Evolutionary conservation across 2,329 filamentous ascomycete genomes (phyloP), one percentile per base, ranked within the genome.

Genomic region (Penicillium sp.): DNA sequence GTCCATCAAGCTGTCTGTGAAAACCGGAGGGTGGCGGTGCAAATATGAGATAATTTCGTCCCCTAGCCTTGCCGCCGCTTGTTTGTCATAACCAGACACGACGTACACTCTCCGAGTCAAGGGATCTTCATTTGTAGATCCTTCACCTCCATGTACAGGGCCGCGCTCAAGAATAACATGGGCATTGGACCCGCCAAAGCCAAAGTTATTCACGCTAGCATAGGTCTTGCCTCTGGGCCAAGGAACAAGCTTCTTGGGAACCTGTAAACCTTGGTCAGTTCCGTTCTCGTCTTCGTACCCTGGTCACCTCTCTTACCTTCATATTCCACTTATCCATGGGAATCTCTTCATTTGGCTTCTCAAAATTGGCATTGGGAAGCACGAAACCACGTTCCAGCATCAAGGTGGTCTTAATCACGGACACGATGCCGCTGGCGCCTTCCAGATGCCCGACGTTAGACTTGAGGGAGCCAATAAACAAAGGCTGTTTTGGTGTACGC

Each of bases 141-240:
- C 61, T 47, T 65, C 49, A 7, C 58, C 67, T 47, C 67, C 58
- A 16, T 60, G 16, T 5, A 56, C 57, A 42, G 58, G 54, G n/a
- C 55, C 60, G 42, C 63, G 60, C 54, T 72, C 68, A 21, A 73
- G 46, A 48, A 73, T 62, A 51, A 67, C 63, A 54, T 73, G 69
- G n/a, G 69, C 69, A 53, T 72, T 72, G 25, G 69, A 66, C n/a
- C 71, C 71, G 27, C 71, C 71, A 59, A 67, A 73, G 21, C 73
- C 73, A 50, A 76, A 76, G 43, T 65, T 71, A 53, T 74, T 75
- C 26, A 76, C 58, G 25, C 64, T 67, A 16, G 64, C 64, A 39
- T 66, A 67, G 13, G 57, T 58, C 27, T 66, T 66, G 19, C 59
- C 53, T 26, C 60, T 57, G 1, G 70, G 68, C 70, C 71, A 73